Conservation (phyloP, 805 yeast genomes). For the Pichia nakasei region DNA sequence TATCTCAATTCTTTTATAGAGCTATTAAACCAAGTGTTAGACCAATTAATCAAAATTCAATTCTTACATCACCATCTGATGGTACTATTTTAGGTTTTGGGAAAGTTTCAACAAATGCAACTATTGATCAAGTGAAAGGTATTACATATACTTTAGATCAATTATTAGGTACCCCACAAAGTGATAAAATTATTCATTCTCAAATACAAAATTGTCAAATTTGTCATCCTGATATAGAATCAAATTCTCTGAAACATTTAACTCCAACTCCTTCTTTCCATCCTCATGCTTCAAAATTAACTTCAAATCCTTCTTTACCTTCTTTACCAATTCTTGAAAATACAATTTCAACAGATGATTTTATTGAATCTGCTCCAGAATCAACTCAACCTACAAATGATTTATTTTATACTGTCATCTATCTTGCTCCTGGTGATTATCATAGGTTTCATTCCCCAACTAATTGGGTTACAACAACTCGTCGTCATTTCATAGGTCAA, state of each 20-base stretch:
- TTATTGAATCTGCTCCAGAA: constrained; percentile 10
- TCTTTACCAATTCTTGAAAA: background rate
- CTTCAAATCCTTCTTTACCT: background rate
- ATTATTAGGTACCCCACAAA: constrained; percentile 54
- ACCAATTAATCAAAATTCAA: constrained; percentile 57
- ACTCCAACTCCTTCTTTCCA: background rate
- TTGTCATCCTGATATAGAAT: background rate
- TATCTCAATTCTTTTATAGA: constrained; percentile 88
- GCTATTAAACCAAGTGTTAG: constrained; percentile 68
- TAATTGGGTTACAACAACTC: constrained; percentile 87
- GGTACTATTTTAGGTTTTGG: constrained; percentile 88
- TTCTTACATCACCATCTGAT: constrained; percentile 85
- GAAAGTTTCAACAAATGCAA: constrained; percentile 57
- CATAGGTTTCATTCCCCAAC: constrained; percentile 96
- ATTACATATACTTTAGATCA: constrained; percentile 87
- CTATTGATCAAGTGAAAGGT: constrained; percentile 95
- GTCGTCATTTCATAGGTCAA: constrained; percentile 96
- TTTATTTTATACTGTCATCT: constrained; percentile 82
- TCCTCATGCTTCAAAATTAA: background rate
- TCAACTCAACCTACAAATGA: constrained; percentile 37
- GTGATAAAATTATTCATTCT: constrained; percentile 38
- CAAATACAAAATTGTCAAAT: background rate
- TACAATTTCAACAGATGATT: background rate
- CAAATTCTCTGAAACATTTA: background rate
- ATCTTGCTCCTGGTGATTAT: constrained; percentile 96